Percentiles rank a stretch among this genome's conserved stretches.
Evolutionary conservation across 1,139 yeast genomes (phyloP).

Genomic region (Geotrichum reessii): DNA sequence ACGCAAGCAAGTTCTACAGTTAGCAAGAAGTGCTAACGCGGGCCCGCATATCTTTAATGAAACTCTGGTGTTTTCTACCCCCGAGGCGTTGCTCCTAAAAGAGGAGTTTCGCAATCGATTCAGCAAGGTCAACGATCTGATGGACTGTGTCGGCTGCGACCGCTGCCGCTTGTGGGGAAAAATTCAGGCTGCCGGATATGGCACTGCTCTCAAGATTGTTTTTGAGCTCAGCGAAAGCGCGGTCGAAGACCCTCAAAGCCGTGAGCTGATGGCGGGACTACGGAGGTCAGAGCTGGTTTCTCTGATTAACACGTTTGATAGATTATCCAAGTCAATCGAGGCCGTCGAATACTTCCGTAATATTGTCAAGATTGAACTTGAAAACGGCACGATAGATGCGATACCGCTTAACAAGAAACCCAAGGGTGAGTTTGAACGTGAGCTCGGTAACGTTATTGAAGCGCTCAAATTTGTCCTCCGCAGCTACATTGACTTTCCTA

Average conservation of each 20-base stretch:
- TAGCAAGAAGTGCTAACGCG: slow-evolving; percentile 39
- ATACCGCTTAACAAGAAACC: slow-evolving; percentile 14
- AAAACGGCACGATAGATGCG: slow-evolving; percentile 41
- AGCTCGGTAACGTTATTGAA: slow-evolving; percentile 35
- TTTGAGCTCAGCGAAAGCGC: slow-evolving; percentile 52
- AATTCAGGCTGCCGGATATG: slow-evolving; percentile 94
- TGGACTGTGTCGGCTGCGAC: slow-evolving; percentile 99
- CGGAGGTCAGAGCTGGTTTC: slow-evolving; percentile 87
- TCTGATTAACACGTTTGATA: slow-evolving; percentile 82
- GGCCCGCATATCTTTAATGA: slow-evolving; percentile 46
- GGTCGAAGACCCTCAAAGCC: slow-evolving; percentile 35
- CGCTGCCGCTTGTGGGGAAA: slow-evolving; percentile 98
- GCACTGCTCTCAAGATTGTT: slow-evolving; percentile 85
- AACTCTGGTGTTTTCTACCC: slow-evolving; percentile 45
- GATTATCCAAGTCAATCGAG: slow-evolving; percentile 76
- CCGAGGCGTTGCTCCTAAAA: slow-evolving; percentile 48
- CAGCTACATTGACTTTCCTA: slow-evolving; percentile 70
- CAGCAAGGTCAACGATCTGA: slow-evolving; percentile 81
- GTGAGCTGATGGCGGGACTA: slow-evolving; percentile 42
- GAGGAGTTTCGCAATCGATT: slow-evolving; percentile 82
- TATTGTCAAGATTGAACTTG: slow-evolving; percentile 36
- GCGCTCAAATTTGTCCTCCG: slow-evolving; percentile 61
- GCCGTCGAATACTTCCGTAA: slow-evolving; percentile 67
- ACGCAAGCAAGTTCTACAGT: slow-evolving; percentile 36
- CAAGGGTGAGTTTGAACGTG: slow-evolving; percentile 48